Conservation (phyloP, 2,329 filamentous ascomycete genomes). For the Pyrenophora teres region DNA sequence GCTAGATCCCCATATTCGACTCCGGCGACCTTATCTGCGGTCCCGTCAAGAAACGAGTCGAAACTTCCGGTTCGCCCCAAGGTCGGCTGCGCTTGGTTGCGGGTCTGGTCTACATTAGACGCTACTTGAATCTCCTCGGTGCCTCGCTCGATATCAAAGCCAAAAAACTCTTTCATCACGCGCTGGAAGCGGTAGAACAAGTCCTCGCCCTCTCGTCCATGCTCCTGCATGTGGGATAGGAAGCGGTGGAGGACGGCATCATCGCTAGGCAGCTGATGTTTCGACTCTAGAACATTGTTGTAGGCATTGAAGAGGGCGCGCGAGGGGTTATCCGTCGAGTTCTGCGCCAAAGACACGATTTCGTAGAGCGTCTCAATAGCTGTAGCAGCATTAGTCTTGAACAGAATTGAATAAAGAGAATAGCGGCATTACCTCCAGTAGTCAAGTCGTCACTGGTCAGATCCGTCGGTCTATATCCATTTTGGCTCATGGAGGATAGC, state of each 20-base stretch:
- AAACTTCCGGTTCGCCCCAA: constrained; percentile 56
- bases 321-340: constrained; percentile 66
- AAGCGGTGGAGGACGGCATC: constrained; percentile 78
- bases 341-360: constrained; percentile 74
- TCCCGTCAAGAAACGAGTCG: constrained; percentile 63
- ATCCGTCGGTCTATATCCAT: constrained; percentile 46
- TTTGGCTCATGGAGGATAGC: constrained; percentile 47
- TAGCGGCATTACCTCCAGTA: constrained; percentile 42
- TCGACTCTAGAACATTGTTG: constrained; percentile 71
- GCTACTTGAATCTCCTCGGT: constrained; percentile 43
- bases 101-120: constrained; percentile 36
- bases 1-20: constrained; percentile 33
- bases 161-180: constrained; percentile 59
- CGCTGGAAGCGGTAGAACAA: constrained; percentile 73
- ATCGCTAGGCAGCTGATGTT: constrained; percentile 72
- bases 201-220: constrained; percentile 36
- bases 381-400: constrained; percentile 42
- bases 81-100: constrained; percentile 29
- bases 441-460: constrained; percentile 44
- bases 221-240: constrained; percentile 69
- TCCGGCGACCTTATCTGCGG: constrained; percentile 57
- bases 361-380: constrained; percentile 80
- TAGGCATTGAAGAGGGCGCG: constrained; percentile 82
- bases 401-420: not conserved
- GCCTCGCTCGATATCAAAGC: constrained; percentile 67